Evolutionary conservation across 2,329 filamentous ascomycete genomes (phyloP).

Genomic region (Knufia fluminis): DNA sequence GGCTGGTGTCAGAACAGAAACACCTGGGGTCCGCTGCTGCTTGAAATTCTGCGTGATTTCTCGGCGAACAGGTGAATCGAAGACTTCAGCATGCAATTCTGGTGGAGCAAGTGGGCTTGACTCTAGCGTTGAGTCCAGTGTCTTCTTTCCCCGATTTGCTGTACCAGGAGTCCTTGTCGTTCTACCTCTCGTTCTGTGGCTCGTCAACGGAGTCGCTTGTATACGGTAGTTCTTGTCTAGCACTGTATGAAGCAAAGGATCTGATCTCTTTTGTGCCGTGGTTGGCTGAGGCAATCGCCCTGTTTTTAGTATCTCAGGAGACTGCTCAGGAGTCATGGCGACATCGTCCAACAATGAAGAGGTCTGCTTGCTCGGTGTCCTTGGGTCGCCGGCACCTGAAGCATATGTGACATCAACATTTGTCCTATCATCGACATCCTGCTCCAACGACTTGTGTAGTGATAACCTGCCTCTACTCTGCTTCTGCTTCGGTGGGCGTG

Average conservation of each 20-base stretch:
- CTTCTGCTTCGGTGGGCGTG: slow-evolving; percentile 28
- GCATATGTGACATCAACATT: slow-evolving; percentile 28
- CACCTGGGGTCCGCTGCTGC: slow-evolving; percentile 52
- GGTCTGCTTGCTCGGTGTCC: slow-evolving; percentile 16
- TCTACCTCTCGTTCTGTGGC: slow-evolving; percentile 15
- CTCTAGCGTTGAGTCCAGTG: slow-evolving; percentile 38
- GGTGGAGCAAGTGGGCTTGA: slow-evolving; percentile 65
- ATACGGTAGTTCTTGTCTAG: slow-evolving; percentile 93
- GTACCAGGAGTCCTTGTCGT: slow-evolving; percentile 23
- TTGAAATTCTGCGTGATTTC: slow-evolving; percentile 31
- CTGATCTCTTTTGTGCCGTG: slow-evolving; percentile 36
- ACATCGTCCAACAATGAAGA: slow-evolving; percentile 34
- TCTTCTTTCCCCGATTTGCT: slow-evolving; percentile 24
- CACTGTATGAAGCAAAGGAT: slow-evolving; percentile 81
- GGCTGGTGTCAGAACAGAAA: slow-evolving; percentile 72
- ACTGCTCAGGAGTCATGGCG: slow-evolving; percentile 53
- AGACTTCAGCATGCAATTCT: slow-evolving; percentile 74
- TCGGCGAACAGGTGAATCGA: slow-evolving; percentile 58
- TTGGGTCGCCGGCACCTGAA: slow-evolving; percentile 24
- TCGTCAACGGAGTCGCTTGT: slow-evolving; percentile 70
- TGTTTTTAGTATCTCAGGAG: slow-evolving; percentile 43
- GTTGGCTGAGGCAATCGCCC: slow-evolving; percentile 36
- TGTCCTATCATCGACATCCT: slow-evolving; percentile 47
- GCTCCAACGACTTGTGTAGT: slow-evolving; percentile 65
- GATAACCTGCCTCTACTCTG: slow-evolving; percentile 59